Conservation (phyloP, 139 green algal species). For the Chlorella vulgaris region DNA sequence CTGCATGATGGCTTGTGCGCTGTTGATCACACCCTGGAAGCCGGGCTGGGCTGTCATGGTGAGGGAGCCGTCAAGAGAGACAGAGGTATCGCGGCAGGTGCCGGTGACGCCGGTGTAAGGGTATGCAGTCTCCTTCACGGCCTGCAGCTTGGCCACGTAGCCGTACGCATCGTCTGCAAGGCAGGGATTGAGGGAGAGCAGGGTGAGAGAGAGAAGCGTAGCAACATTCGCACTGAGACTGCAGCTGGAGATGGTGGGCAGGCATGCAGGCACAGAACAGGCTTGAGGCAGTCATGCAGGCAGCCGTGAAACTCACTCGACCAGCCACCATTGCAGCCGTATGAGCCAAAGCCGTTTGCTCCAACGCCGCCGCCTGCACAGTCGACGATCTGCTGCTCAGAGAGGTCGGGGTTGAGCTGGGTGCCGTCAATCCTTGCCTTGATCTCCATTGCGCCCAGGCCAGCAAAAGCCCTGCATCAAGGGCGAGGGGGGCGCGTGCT, state of each 20-base stretch:
- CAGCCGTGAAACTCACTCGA: not conserved
- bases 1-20: not conserved
- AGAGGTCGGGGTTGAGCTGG: not conserved
- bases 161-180: not conserved
- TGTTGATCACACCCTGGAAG: not conserved
- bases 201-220: not conserved
- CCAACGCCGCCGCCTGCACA: not conserved
- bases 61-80: not conserved
- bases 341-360: not conserved
- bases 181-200: not conserved
- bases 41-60: not conserved
- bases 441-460: not conserved
- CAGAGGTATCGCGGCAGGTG: not conserved
- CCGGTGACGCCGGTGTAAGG: not conserved
- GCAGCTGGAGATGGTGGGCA: no score
- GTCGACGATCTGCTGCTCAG: slow-evolving; percentile 7
- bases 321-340: slow-evolving; percentile 9
- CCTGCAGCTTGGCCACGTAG: not conserved
- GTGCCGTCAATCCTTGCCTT: not conserved
- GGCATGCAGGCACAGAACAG: no score
- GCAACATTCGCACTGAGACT: no score
- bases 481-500: not conserved
- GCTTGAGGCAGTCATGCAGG: no score
- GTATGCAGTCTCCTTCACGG: not conserved
- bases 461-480: not conserved